phyloP scores from a whole-genome alignment of 1,284 basidiomycete species.

The Ustilago trichophora region DNA sequence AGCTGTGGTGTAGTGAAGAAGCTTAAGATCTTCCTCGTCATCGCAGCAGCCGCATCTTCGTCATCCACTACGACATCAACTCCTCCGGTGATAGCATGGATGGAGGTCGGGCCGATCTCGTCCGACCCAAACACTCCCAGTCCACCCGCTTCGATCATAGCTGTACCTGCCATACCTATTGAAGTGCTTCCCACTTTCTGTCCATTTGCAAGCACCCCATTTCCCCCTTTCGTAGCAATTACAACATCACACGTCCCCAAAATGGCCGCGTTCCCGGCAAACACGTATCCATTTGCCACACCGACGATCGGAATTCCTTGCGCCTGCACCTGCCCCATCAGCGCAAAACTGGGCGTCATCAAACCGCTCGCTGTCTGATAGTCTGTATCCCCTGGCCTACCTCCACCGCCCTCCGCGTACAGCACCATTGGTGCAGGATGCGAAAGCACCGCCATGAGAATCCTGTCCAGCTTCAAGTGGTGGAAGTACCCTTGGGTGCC shows the following conservation, averaged over 20 bases:
- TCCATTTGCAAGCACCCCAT: neutral
- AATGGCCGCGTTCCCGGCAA: constrained; percentile 53
- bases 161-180: constrained; percentile 52
- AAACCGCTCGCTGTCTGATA: constrained; percentile 21
- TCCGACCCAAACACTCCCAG: constrained; percentile 40
- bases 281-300: constrained; percentile 48
- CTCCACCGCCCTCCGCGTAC: constrained; percentile 55
- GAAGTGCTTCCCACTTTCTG: constrained; percentile 15
- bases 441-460: constrained; percentile 20
- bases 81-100: constrained; percentile 42
- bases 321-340: constrained; percentile 40
- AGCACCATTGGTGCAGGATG: constrained; percentile 45
- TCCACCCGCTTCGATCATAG: constrained; percentile 55
- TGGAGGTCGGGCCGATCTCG: constrained; percentile 30
- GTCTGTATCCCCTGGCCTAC: constrained; percentile 50
- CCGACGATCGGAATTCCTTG: constrained; percentile 43
- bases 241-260: constrained; percentile 52
- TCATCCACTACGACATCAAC: constrained; percentile 41
- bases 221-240: constrained; percentile 34
- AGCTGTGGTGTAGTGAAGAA: constrained; percentile 34
- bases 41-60: constrained; percentile 29
- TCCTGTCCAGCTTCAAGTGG: constrained; percentile 49
- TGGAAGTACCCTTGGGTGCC: constrained; percentile 53
- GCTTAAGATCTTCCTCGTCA: constrained; percentile 23
- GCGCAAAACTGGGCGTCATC: constrained; percentile 44